Base-by-base conservation (phyloP, 2,329 filamentous ascomycete genomes). In the Xylariales sp. region DNA sequence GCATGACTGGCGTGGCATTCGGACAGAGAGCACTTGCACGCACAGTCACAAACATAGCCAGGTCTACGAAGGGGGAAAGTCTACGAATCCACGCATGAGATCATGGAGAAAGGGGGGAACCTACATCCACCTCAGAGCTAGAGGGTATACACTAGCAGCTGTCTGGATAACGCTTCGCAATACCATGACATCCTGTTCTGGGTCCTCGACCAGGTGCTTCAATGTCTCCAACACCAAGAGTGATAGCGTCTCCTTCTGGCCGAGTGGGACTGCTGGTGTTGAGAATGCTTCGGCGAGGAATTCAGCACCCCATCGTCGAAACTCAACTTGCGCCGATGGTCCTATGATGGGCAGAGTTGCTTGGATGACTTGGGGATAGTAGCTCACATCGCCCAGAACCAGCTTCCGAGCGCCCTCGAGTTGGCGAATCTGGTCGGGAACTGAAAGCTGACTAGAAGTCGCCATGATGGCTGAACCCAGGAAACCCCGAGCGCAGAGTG, bases 231-330 rank as follows among this genome's bases (percentile, higher is more conserved):
- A 68, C 45, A 95, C 87, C 46, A 80, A 76, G 45, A 88, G 71
- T 51, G 84, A 82, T 66, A 93, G 73, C 46, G 81, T 82, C 71
- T 83, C 88, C 72, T 97, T 98, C 62, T 86, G 82, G 39, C 83
- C 74, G 45, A 79, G 72, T 15, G 83, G 71, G 54, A 97, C 74
- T 16, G 85, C 80, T n/a, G 94, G 93, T 46, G 88, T 94, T 43
- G 93, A 85, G 67, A 98, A 97, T 3, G 90, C 89, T 70, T 98
- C 93, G 43, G 91, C 89, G 31, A 98, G 73, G 59, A 98, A 98
- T 47, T 96, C 90, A 48, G 90, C 84, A 19, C 91, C 93, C 93
- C 93, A 98, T 84, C 90, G 75, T 64, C 89, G 85, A 56, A 97
- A 71, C 64, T 95, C 88, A 43, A 95, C 67, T 46, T 80, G 76